These are phyloP conservation scores for Myriosclerotinia curreyana DNA, from an alignment of 2,329 filamentous ascomycete species.

Conservation along the genomic window DNA sequence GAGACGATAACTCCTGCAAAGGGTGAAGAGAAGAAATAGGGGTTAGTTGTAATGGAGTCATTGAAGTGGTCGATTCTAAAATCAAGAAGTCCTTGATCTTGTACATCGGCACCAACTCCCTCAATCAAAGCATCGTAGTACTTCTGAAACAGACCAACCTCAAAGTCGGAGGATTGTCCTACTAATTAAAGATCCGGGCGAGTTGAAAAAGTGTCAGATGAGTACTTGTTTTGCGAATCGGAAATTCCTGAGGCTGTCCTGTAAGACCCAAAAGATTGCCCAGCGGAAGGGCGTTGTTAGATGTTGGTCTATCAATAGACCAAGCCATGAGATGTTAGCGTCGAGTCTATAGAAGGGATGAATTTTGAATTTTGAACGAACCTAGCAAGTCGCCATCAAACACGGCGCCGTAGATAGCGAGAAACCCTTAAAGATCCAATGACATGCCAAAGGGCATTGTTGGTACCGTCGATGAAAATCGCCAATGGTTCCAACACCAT, in stretches of 20 bases:
- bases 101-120: slow-evolving; percentile 7
- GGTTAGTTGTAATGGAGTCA: slow-evolving; percentile 41
- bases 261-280: slow-evolving; percentile 29
- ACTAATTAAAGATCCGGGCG: slow-evolving; percentile 45
- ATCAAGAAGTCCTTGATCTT: slow-evolving; percentile 9
- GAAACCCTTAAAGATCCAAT: slow-evolving; percentile 11
- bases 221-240: slow-evolving; percentile 51
- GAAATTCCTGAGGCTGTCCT: slow-evolving; percentile 46
- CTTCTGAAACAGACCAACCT: slow-evolving; percentile 13
- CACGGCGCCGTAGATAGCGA: slow-evolving; percentile 8
- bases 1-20: slow-evolving; percentile 30
- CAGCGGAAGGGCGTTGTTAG: slow-evolving; percentile 23
- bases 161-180: slow-evolving; percentile 6
- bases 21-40: slow-evolving; percentile 51
- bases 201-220: slow-evolving; percentile 50
- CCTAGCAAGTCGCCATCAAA: slow-evolving; percentile 2
- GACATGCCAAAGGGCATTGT: slow-evolving; percentile 13
- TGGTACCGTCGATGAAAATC: slow-evolving; percentile 39
- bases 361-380: not conserved
- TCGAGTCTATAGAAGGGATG: not conserved
- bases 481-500: slow-evolving; percentile 36
- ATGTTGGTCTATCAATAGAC: slow-evolving; percentile 14
- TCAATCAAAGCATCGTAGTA: slow-evolving; percentile 16
- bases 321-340: not conserved
- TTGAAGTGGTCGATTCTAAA: slow-evolving; percentile 13